Evolutionary conservation across 2,329 filamentous ascomycete species (phyloP), one percentile per base, ranked within the genome.

Genomic region (Colletotrichum sp.): DNA sequence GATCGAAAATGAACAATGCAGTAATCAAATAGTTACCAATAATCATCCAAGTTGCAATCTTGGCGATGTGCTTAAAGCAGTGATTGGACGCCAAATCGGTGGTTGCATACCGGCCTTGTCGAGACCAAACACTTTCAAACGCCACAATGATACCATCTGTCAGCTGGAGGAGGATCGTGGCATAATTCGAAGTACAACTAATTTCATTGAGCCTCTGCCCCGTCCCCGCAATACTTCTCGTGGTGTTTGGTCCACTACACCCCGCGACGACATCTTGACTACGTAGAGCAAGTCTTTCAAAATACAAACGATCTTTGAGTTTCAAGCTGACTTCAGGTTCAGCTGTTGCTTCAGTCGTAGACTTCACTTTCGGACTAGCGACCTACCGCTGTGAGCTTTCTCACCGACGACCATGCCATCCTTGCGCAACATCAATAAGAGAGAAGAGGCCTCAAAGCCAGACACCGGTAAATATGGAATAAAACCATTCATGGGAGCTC

Each of bases 181-280:
- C n/a, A 43, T 43, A n/a, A 43, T n/a, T 43, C 18, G 18, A 43
- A 52, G 10, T 21, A 13, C 43, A 13, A 8, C 12, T 7, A 13
- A 52, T 52, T 21, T 3, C 2, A 3, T 52, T 21, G 43, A 13
- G n/a, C 18, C 43, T 21, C n/a, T 52, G 43, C 43, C 43, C 43
- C 10, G 8, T 2, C n/a, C n/a, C 2, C 43, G 43, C n/a, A 13
- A 3, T 7, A 13, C n/a, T 21, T 52, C 18, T 52, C 16, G n/a
- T 21, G 10, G 18, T 52, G 10, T 52, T 13, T 4, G 2, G 1
- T 13, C 0, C 43, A 52, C 1, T 13, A 2, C 10, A 6, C n/a
- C n/a, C 12, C n/a, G n/a, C 3, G 3, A 52, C n/a, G n/a, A 21
- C n/a, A 21, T 6, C 38, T 43, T 43, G 5, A 43, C 1, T 6